Base-by-base conservation (phyloP, 805 yeast species). In the Metschnikowia cerradonensis region DNA sequence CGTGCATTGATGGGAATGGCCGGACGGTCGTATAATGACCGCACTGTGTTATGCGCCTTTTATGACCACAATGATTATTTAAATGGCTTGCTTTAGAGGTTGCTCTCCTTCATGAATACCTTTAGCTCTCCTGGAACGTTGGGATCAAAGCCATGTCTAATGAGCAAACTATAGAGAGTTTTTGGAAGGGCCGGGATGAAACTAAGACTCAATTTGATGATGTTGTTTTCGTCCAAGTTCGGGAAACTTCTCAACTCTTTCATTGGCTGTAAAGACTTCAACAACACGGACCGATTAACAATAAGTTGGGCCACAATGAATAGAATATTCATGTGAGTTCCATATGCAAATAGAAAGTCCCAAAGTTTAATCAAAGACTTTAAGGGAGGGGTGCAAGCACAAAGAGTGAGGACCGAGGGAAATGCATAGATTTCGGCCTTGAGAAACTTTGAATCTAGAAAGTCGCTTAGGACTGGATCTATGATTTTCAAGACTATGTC, bases 291-390 rank as follows among this genome's bases (percentile, higher is more conserved):
- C 51, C 97, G 72, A 52, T 86, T 83, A 39, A 85, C 72, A 4
- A 88, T 82, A 20, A 90, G 69, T 63, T 88, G 96, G 1, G 97
- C 92, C 7, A 90, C 88, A 2, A 90, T 81, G 57, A 90, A 86
- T 36, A 91, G 71, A 30, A 91, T 79, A 67, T 91, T 90, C 83
- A 90, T 78, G 61, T 91, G 96, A 17, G 87, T 81, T 0, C 97
- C 97, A 60, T 88, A 90, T 3, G 97, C 96, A 67, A 90, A 86
- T 59, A 90, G 68, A 57, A 90, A 87, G 65, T 90, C 97, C 97
- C 97, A 90, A 15, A 90, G 73, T 51, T 82, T 79, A 36, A 90
- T 67, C 1, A 88, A 87, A 55, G 90, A 89, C 32, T 73, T 70
- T 41, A 91, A 71, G 0, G 96, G 91, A 8, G 95, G 96, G 5